phyloP scores from a whole-genome alignment of 306 rosid genomes.

The Psophocarpus tetragonolobus region DNA sequence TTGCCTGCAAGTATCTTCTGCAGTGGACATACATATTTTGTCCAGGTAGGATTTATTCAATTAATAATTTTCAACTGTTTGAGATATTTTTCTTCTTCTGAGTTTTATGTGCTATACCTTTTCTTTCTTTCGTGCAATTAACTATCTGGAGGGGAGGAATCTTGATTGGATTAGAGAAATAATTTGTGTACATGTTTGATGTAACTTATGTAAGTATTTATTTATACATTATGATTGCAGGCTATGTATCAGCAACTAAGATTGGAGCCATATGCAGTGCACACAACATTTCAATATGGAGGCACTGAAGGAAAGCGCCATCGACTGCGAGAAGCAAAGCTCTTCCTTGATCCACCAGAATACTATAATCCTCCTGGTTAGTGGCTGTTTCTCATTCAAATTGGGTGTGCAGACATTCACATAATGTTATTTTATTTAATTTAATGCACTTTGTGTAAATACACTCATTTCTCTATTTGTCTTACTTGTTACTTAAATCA shows the following conservation, averaged over 20 bases:
- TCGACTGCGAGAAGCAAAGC: constrained; percentile 89
- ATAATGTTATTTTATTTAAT: background rate
- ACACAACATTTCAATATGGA: constrained; percentile 93
- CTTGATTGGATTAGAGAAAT: constrained; percentile 22
- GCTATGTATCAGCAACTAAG: constrained; percentile 85
- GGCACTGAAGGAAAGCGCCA: constrained; percentile 98
- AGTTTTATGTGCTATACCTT: background rate
- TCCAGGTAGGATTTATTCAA: constrained; percentile 63
- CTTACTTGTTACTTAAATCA: constrained; percentile 9
- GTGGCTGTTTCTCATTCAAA: constrained; percentile 9
- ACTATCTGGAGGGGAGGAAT: constrained; percentile 18
- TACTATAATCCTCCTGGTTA: constrained; percentile 81
- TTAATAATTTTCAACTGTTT: background rate
- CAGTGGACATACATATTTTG: constrained; percentile 95
- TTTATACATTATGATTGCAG: constrained; percentile 45
- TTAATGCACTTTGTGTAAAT: constrained; percentile 16
- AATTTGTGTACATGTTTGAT: background rate
- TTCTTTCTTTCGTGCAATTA: constrained; percentile 25
- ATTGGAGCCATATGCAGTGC: constrained; percentile 94
- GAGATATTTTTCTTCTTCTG: background rate
- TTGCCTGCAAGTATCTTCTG: constrained; percentile 95
- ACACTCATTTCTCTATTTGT: constrained; percentile 23
- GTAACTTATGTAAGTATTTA: background rate
- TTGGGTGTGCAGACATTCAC: constrained; percentile 23
- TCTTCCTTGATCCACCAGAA: constrained; percentile 84